Evolutionary conservation across 2,329 filamentous ascomycete species (phyloP), one percentile per base, ranked within the genome.

Genomic region (Allantophomopsis lycopodina): DNA sequence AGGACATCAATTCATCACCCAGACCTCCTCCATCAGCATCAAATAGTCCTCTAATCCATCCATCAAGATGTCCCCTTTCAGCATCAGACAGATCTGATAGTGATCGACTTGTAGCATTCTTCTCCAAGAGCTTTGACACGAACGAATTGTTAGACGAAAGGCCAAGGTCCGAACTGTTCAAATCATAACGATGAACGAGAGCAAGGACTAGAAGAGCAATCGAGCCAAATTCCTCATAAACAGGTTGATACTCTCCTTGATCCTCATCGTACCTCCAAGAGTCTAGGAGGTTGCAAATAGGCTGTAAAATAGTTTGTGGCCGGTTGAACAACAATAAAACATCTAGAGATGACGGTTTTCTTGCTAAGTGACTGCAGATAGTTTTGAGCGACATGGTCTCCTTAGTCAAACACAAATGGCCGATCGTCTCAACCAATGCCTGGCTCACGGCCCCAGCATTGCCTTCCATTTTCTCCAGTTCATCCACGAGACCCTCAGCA

Each of bases 381-480:
- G 72, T 68, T 55, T 87, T 86, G 36, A 93, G 60, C n/a, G 80
- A 73, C 71, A 85, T 84, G 0, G 84, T 89, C 49, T 86, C 83
- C 49, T 82, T 83, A 36, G 71, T 79, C 14, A 67, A 65, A 50
- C 82, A 88, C 13, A 87, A 67, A 46, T 76, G 73, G 16, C 72
- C 67, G 50, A 87, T 71, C 23, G 83, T 69, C 77, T 85, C 81
- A 32, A 78, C 73, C 35, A 88, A 65, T 2, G 87, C 88, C 44
- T 80, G 77, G 38, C 82, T 83, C 14, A 93, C 84, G 2, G 86
- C 85, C 2, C 84, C 86, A 2, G 85, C 85, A 56, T 95, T 95
- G 1, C 89, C 89, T 51, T 94, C 85, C 71, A 91, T 87, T 38
- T 80, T 81, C 41, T 94, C 86, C 17, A 98, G 66, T 50, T 94